Evolutionary conservation across 345 rosid species (phyloP).

Genomic region (Mangifera indica): DNA sequence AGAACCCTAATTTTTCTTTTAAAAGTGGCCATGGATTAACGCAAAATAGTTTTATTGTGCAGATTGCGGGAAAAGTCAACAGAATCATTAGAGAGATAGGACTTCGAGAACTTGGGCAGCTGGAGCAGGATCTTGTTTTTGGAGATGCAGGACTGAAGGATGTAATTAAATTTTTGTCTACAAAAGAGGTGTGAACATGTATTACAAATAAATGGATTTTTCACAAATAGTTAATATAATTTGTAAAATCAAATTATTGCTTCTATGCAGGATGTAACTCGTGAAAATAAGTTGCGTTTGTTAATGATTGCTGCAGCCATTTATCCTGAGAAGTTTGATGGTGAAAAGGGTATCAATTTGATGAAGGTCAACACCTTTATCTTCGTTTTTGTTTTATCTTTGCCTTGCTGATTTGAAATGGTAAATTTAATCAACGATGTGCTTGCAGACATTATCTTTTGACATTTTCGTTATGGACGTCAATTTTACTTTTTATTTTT

Average conservation of each 20-base stretch:
- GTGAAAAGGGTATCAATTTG: constrained; percentile 84
- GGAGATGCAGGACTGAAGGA: constrained; percentile 99
- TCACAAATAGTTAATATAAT: not conserved
- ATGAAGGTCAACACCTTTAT: constrained; percentile 64
- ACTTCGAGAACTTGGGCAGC: constrained; percentile 91
- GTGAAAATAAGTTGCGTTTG: constrained; percentile 93
- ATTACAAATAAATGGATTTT: constrained; percentile 9
- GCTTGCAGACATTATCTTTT: constrained; percentile 9
- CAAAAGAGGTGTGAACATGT: constrained; percentile 59
- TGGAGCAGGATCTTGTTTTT: constrained; percentile 96
- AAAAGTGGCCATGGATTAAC: constrained; percentile 13
- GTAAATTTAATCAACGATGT: not conserved
- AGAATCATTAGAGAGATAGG: constrained; percentile 74
- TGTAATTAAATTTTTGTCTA: constrained; percentile 75
- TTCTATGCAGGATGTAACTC: constrained; percentile 73
- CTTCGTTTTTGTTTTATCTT: not conserved
- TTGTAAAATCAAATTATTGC: constrained; percentile 14
- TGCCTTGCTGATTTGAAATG: not conserved
- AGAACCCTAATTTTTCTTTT: not conserved
- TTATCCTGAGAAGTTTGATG: constrained; percentile 93
- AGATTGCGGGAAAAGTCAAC: constrained; percentile 95
- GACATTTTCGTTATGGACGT: not conserved
- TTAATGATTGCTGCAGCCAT: constrained; percentile 92
- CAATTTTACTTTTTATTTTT: not conserved
- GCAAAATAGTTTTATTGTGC: constrained; percentile 36